Evolutionary conservation across 2,329 filamentous ascomycete genomes (phyloP).

Genomic region (Phyllachora maydis): DNA sequence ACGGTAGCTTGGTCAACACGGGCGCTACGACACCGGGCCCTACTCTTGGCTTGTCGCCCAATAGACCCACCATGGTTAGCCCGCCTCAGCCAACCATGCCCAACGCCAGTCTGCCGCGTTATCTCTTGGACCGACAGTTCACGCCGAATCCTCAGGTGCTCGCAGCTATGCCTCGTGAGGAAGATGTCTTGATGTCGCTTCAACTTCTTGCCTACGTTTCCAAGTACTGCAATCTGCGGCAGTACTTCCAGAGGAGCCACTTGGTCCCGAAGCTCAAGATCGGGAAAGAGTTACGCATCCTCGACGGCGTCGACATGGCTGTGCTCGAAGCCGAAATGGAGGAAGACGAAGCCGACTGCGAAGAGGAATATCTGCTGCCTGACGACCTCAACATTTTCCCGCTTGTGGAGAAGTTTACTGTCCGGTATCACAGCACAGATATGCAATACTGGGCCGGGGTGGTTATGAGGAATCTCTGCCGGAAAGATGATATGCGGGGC

Average conservation of each 20-base stretch:
- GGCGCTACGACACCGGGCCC: constrained; percentile 44
- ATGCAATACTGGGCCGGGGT: constrained; percentile 99
- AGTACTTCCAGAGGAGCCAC: constrained; percentile 90
- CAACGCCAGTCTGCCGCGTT: constrained; percentile 54
- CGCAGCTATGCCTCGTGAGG: constrained; percentile 84
- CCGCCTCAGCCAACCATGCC: constrained; percentile 57
- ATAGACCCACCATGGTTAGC: constrained; percentile 47
- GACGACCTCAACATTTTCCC: constrained; percentile 98
- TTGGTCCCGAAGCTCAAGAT: constrained; percentile 84
- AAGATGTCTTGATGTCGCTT: constrained; percentile 94
- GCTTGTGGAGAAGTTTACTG: constrained; percentile 93
- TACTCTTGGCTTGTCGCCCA: constrained; percentile 52
- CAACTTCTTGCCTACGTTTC: constrained; percentile 94
- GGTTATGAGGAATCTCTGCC: constrained; percentile 95
- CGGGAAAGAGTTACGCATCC: constrained; percentile 58
- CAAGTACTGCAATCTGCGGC: constrained; percentile 90
- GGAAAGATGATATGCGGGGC: constrained; percentile 86
- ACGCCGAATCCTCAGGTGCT: constrained; percentile 54
- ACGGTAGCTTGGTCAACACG: constrained; percentile 66
- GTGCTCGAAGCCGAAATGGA: constrained; percentile 9
- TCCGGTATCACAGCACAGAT: constrained; percentile 81
- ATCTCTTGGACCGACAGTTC: constrained; percentile 38
- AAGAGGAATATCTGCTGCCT: constrained; percentile 75
- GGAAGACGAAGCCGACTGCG: constrained; percentile 38
- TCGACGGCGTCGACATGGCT: constrained; percentile 45